phyloP scores from a whole-genome alignment of 1,284 basidiomycete species.

The Cryptococcus wingfieldii region DNA sequence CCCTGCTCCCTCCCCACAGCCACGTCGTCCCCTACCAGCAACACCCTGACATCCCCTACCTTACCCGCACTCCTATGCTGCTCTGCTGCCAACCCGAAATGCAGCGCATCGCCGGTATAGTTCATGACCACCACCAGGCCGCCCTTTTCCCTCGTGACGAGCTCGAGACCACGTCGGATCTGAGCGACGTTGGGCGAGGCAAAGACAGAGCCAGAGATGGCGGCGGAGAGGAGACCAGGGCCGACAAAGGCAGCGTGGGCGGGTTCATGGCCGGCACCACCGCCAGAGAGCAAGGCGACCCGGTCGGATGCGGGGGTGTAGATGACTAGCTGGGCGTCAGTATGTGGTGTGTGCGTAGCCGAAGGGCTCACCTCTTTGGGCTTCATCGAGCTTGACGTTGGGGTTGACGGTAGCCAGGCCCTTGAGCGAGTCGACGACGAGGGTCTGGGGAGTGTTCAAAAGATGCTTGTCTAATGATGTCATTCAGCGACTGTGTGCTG shows the following conservation, averaged over 20 bases:
- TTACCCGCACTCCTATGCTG: constrained; percentile 69
- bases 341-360: background rate
- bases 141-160: constrained; percentile 73
- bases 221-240: constrained; percentile 72
- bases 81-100: constrained; percentile 89
- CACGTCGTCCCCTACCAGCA: constrained; percentile 88
- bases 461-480: constrained; percentile 61
- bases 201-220: constrained; percentile 81
- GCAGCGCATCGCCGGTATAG: constrained; percentile 78
- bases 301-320: constrained; percentile 44
- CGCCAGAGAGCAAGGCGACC: constrained; percentile 81
- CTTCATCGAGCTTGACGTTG: constrained; percentile 61
- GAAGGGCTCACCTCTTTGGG: constrained; percentile 25
- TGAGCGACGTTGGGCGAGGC: constrained; percentile 82
- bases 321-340: constrained; percentile 18
- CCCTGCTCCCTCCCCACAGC: constrained; percentile 64
- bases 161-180: constrained; percentile 70
- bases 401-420: constrained; percentile 71
- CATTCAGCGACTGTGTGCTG: background rate
- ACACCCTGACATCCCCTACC: constrained; percentile 66
- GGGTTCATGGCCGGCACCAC: constrained; percentile 88
- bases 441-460: constrained; percentile 61
- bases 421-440: constrained; percentile 71
- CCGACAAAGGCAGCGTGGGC: constrained; percentile 74
- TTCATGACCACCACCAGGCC: constrained; percentile 65